These are phyloP conservation scores for Balakata baccata DNA, from an alignment of 345 rosid species.

Conservation along the genomic window DNA sequence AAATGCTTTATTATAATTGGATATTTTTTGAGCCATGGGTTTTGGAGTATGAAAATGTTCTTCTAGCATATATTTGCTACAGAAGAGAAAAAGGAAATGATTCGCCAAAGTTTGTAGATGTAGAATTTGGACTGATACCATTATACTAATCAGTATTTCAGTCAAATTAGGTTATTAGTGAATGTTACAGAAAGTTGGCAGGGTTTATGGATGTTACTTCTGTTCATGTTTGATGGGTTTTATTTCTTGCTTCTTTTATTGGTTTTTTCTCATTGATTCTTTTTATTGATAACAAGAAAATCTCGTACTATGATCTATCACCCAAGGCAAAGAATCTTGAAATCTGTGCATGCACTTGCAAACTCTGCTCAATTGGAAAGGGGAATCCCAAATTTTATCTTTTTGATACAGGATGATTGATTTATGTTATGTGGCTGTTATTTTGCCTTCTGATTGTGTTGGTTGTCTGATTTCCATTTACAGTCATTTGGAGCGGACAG, in stretches of 20 bases:
- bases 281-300: too few relatives aligned
- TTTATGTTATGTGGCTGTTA: background rate
- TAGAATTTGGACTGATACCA: background rate
- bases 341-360: background rate
- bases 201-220: too few relatives aligned
- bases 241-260: background rate
- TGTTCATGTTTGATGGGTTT: background rate
- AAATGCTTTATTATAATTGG: background rate
- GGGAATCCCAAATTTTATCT: background rate
- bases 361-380: background rate
- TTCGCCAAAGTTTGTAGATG: background rate
- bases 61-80: background rate
- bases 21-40: background rate
- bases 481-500: conserved; percentile 86
- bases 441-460: background rate
- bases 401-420: background rate
- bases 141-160: too few relatives aligned
- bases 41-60: background rate
- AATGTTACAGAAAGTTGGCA: too few relatives aligned
- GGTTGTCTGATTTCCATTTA: conserved; percentile 16
- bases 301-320: background rate
- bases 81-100: background rate
- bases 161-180: too few relatives aligned
- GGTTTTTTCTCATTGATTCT: background rate
- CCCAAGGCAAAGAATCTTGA: background rate